Base-by-base conservation (phyloP, 495 filamentous ascomycete species). In the Neurospora sp. region DNA sequence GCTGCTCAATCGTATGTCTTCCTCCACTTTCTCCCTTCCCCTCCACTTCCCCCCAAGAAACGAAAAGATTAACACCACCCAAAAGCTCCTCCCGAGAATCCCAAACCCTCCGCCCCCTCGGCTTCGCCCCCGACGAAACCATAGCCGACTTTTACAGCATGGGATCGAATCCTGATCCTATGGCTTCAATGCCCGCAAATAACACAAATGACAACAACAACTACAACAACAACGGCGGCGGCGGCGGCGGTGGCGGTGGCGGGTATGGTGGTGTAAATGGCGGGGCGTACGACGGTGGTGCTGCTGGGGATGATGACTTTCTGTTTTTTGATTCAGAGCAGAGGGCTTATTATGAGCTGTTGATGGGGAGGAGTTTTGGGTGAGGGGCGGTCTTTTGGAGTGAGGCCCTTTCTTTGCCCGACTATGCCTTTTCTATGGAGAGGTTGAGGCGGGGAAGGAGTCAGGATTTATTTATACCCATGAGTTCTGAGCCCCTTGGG, bases 111-210 rank as follows among this genome's bases (percentile, higher is more conserved):
- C 76, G 76, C 4, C 78, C 79, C 20, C 80, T 82, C 1, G 80
- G 80, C 4, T 82, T 82, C 69, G 80, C 80, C 14, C 79, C 79
- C 0, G 79, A 79, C 74, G 80, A 82, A 68, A 82, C 80, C 41
- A 78, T 82, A 38, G 77, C 76, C 37, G 80, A 82, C 65, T 82
- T 82, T 41, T 80, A 81, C 71, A 77, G 53, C 70, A 81, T 82
- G 79, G 79, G 79, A 48, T 78, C 74, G 41, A 81, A 81, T 59
- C 80, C 80, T 4, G 80, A 81, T 17, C 9, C 31, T 35, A 35
- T 35, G 31, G 31, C 31, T 35, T 35, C 31, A 35, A 35, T 40
- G 9, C 39, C 39, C 39, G 3, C 10, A 40, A 40, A 40, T 40
- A 40, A 45, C 42, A 35, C 31, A 0, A 35, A 35, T 0, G 31